Base-by-base conservation (phyloP, 169 alveolate species). In the Cryptosporidium parvum region DNA sequence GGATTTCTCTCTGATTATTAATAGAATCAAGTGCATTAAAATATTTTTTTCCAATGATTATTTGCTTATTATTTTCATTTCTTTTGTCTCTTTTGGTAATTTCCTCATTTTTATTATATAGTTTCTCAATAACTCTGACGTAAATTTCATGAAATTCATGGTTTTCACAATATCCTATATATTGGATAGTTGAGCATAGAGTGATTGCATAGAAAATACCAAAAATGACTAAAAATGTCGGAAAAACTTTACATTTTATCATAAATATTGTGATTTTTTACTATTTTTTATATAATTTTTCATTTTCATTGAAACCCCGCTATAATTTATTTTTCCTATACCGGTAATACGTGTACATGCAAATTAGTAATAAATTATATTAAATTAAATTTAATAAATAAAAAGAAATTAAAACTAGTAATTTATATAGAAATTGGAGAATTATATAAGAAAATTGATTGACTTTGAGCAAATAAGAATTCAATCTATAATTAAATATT, bases 331-430 rank as follows among this genome's bases (percentile, higher is more conserved):
- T 29, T 65, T 65, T 65, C 51, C 72, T 65, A 65, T 65, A 65
- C 72, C 72, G 72, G 72, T 65, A 37, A 31, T 37, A 65, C 72
- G 72, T 65, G 72, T 65, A 65, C 72, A 65, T 65, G 72, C 72
- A 65, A 65, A 65, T 56, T 53, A 56, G 6, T 56, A 65, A 29
- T 18, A 31, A 65, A 65, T 65, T 21, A 37, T 65, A 65, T 65
- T 62, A 12, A 65, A 53, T 53, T 42, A 42, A 53, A 53, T 53
- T 53, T 18, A 18, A 53, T 52, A 3, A n/a, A 52, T 4, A 52
- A 7, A 65, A 56, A 23, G n/a, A 56, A 23, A 8, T 16, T 10
- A 26, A 56, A 53, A n/a, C 18, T 56, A 56, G 5, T 23, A 56
- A 16, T 23, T 56, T 56, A 2, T 21, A 23, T 9, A 56, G 0